These are phyloP conservation scores for Cyclotella baltica DNA, from an alignment of 108 stramenopile species.

Conservation along the genomic window DNA sequence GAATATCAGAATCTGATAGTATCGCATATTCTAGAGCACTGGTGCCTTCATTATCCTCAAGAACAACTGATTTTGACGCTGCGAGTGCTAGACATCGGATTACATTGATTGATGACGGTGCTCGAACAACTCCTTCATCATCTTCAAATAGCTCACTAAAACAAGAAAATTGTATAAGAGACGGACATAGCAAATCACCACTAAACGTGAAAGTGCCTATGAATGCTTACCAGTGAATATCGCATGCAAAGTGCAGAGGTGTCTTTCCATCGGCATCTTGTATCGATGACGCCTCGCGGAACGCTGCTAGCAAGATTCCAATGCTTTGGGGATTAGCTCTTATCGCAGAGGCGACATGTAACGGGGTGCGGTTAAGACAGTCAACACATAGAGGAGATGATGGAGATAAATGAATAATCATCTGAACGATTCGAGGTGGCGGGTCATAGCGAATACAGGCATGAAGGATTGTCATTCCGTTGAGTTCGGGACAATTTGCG, in stretches of 20 bases:
- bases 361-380: constrained; percentile 68
- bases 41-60: constrained; percentile 35
- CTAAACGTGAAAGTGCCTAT: background rate
- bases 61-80: background rate
- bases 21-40: constrained; percentile 36
- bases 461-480: constrained; percentile 37
- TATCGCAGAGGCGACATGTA: constrained; percentile 76
- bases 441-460: constrained; percentile 34
- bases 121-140: constrained; percentile 4
- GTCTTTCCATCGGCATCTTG: constrained; percentile 76
- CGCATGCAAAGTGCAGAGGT: constrained; percentile 67
- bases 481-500: constrained; percentile 14
- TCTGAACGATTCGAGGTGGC: constrained; percentile 42
- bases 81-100: constrained; percentile 4
- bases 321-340: constrained; percentile 65
- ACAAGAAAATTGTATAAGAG: background rate
- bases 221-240: constrained; percentile 12
- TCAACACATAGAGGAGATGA: constrained; percentile 62
- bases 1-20: constrained; percentile 19
- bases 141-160: constrained; percentile 31
- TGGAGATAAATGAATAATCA: constrained; percentile 62
- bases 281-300: constrained; percentile 61
- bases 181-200: background rate
- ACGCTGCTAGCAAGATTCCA: constrained; percentile 56
- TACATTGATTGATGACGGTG: constrained; percentile 1